Evolutionary conservation across 2,329 filamentous ascomycete species (phyloP), one percentile per base, ranked within the genome.

Genomic region (Pleoardoris graminearum): DNA sequence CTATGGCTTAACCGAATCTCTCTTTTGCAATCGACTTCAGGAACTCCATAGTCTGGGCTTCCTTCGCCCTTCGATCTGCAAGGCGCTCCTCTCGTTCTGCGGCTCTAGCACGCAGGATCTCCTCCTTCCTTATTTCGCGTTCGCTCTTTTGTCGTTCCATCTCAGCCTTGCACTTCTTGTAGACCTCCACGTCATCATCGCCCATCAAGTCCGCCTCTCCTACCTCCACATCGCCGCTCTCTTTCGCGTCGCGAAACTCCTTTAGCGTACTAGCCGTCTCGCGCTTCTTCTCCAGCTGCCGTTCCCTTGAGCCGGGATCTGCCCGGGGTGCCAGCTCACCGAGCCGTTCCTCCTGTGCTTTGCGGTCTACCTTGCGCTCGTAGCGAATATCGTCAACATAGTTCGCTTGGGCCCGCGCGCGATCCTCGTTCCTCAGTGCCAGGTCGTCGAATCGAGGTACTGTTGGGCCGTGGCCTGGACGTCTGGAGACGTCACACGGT

Each of bases 321-420:
- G 93, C 90, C 10, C 90, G 89, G 0, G 93, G 92, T 0, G 81
- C 84, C 0, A 97, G 76, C 59, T 97, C 92, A 12, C 97, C 90
- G 0, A 94, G 80, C 0, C 83, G 82, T 49, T 88, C 87, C 58
- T 87, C 88, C 64, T 93, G 88, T 3, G 79, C 65, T 38, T 79
- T 79, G 2, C 87, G 84, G 59, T 94, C 88, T 12, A 77, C 73
- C 57, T 82, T 84, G 49, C 89, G 87, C 4, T 82, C 82, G 14
- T 78, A 76, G 4, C 84, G 84, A 1, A 89, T 77, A 38, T 83
- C 80, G 1, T 80, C 76, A 12, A 76, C 71, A 48, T 67, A 71
- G 50, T 64, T 75, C 63, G 62, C 74, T 58, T 58, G 76, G 44
- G 76, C 79, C 46, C 85, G 82, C 43, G 83, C 80, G 3, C 76